phyloP scores from a whole-genome alignment of 2,329 filamentous ascomycete species.

The Apiospora koreana region DNA sequence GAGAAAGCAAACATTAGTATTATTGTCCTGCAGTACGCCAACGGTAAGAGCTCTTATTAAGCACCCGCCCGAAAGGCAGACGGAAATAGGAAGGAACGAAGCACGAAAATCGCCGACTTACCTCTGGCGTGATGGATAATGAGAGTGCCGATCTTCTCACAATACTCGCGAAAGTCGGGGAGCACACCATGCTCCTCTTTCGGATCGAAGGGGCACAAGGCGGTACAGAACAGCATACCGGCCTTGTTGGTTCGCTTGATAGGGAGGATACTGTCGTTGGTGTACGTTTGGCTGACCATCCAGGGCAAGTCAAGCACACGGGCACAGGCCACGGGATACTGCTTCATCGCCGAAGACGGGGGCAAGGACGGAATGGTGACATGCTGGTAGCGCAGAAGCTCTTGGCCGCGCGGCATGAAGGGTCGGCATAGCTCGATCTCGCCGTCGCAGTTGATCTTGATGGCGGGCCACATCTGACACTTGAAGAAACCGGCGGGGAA shows the following conservation, averaged over 20 bases:
- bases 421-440: background rate
- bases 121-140: background rate
- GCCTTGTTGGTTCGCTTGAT: background rate
- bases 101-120: too few species aligned
- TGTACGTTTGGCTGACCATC: background rate
- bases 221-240: background rate
- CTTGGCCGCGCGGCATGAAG: background rate
- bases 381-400: background rate
- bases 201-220: too few species aligned
- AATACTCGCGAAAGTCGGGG: too few species aligned
- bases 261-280: background rate
- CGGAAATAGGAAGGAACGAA: too few species aligned
- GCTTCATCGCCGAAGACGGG: background rate
- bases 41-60: too few species aligned
- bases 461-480: background rate
- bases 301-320: background rate
- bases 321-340: background rate
- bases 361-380: background rate
- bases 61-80: too few species aligned
- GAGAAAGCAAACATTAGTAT: too few species aligned
- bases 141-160: background rate
- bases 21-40: too few species aligned
- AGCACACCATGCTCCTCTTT: too few species aligned
- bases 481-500: background rate
- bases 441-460: background rate